Base-by-base conservation (phyloP, 2,329 filamentous ascomycete genomes). In the Botrytis aclada region DNA sequence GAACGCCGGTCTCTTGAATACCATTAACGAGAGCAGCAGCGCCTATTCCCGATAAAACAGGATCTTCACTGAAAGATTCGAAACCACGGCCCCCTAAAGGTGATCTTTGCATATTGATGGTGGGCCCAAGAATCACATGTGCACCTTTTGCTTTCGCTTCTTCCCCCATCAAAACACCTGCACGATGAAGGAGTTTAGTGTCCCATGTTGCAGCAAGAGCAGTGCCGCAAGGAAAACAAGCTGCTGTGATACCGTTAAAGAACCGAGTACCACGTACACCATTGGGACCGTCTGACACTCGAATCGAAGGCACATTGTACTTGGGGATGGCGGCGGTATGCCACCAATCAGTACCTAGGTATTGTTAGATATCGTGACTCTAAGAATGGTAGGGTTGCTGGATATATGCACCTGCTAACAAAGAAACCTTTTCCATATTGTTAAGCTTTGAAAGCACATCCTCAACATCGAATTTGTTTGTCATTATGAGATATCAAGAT, bases 91-190 rank as follows among this genome's bases (percentile, higher is more conserved):
- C 88, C 37, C 88, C 88, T 3, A 89, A 83, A n/a, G 87, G 88
- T 8, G 85, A 86, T 65, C 88, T 84, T 77, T 89, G 87, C 84
- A 89, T 89, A 79, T 89, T 89, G 78, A 90, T 88, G 34, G 88
- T 90, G 7, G 89, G 89, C 0, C 88, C 88, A 0, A 90, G 83
- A 73, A 88, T 86, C 34, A 84, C 84, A 78, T 89, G 87, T 20
- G 34, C 87, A 69, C 90, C 91, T 82, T 95, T 95, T 69, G 83
- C 87, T 74, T 85, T 86, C 78, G 90, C 87, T 79, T 93, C 91
- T 70, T 86, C 82, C 20, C 89, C 91, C 87, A 93, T 91, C 72
- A 88, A 87, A 74, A 86, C 82, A 60, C 91, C 91, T 45, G 90
- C 88, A 63, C 85, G 83, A 78, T 88, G 89, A 73, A 90, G 87